Base-by-base conservation (phyloP, 345 rosid species). In the Lenwebbia sp. region DNA sequence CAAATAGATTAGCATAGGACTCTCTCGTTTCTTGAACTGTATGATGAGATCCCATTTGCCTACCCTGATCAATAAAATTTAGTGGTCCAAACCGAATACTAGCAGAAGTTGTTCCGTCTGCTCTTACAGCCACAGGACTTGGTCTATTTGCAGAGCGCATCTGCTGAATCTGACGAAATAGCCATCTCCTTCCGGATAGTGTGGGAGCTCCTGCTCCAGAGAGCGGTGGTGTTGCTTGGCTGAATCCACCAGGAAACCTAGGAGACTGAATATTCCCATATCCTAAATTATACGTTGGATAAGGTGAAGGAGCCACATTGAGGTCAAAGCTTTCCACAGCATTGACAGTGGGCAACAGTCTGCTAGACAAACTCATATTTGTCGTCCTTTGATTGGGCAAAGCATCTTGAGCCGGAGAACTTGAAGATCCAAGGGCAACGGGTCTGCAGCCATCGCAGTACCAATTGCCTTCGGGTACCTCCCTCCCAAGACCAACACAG, bases 401-500 rank as follows among this genome's bases (percentile, higher is more conserved):
- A 70, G 87, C 65, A 83, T 89, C 91, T 70, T 89, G 96, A 33
- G 92, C 81, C 41, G 88, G 96, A 88, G 96, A 88, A 89, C 94
- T 94, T 84, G 94, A 91, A 58, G 98, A 92, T 86, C 94, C 99
- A 55, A 92, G 91, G 86, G 98, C 97, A 85, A 89, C 94, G 26
- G 95, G 99, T 87, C 95, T 93, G 86, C 99, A 98, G 87, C 91
- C 99, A 84, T 98, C 94, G 86, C 99, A 98, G 87, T 98, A 98
- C 99, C 99, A 98, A 91, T 95, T 98, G 56, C 99, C 99, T 83
- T 94, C 99, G 10, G 99, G 99, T 13, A 98, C 99, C 89, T 95
- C 98, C 88, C 91, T 88, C 83, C 99, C 98, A 4, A 96, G 98
- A 85, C 99, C 99, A 55, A 95, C 99, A 58, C 99, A 98, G 88